Evolutionary conservation across 257 asterid genomes (phyloP).

Genomic region (Avicennia marina): DNA sequence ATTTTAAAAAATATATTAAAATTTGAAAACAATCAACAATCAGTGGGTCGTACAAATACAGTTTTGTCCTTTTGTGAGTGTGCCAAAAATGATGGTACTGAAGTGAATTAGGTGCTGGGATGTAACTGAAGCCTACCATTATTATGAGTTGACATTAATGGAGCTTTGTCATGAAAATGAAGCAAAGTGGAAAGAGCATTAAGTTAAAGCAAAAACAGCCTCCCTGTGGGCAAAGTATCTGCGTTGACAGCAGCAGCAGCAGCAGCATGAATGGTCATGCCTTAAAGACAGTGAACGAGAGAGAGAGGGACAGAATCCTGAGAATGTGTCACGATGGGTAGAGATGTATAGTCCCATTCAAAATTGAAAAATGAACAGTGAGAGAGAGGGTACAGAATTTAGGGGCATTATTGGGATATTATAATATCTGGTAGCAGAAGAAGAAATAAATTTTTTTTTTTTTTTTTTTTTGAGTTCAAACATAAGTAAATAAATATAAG

Average conservation of each 20-base stretch:
- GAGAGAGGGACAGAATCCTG: constrained; percentile 1
- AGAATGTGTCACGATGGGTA: constrained; percentile 25
- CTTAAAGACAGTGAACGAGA: constrained; percentile 2
- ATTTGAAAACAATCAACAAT: background rate
- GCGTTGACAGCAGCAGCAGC: too few species aligned
- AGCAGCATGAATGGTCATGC: constrained; percentile 24
- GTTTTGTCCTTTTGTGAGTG: constrained; percentile 17
- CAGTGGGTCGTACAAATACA: background rate
- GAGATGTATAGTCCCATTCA: constrained; percentile 32
- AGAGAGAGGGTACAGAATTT: constrained; percentile 15
- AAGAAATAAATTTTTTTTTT: too few species aligned
- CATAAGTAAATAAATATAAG: too few species aligned
- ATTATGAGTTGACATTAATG: constrained; percentile 28
- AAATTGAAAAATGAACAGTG: constrained; percentile 26
- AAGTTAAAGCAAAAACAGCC: background rate
- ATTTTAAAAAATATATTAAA: too few species aligned
- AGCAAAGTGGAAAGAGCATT: constrained; percentile 8
- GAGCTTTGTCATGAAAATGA: constrained; percentile 17
- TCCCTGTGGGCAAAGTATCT: background rate
- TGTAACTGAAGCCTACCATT: constrained; percentile 23
- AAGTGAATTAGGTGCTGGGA: constrained; percentile 5
- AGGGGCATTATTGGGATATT: constrained; percentile 30
- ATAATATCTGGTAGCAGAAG: background rate
- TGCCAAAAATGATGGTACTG: constrained; percentile 6
- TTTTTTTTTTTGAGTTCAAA: too few species aligned